These are phyloP conservation scores for Fraxinus cuspidata DNA, from an alignment of 257 asterid genomes.

Conservation along the genomic window DNA sequence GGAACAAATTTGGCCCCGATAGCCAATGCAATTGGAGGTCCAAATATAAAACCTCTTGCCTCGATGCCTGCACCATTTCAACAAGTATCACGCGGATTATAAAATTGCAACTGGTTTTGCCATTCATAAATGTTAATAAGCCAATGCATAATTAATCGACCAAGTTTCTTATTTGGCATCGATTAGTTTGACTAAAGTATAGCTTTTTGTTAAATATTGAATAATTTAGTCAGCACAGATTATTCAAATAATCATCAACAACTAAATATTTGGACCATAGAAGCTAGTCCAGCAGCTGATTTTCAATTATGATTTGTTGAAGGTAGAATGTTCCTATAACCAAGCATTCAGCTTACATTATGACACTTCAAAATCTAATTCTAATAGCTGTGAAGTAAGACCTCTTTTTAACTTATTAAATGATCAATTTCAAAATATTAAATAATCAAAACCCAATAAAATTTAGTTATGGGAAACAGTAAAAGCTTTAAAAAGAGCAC, in stretches of 20 bases:
- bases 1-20: constrained; percentile 95
- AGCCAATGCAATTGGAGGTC: constrained; percentile 96
- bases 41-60: constrained; percentile 94
- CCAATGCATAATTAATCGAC: background rate
- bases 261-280: background rate
- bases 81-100: background rate
- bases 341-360: constrained; percentile 4
- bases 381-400: background rate
- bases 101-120: constrained; percentile 2
- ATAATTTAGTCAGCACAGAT: background rate
- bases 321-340: constrained; percentile 6
- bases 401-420: background rate
- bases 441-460: background rate
- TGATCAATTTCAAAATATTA: background rate
- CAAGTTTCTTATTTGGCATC: background rate
- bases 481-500: background rate
- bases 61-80: constrained; percentile 66
- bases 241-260: constrained; percentile 6
- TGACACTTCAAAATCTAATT: background rate
- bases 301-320: background rate
- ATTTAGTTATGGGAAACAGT: background rate
- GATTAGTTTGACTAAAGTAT: background rate
- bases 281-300: background rate
- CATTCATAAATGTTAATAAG: background rate
- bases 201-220: background rate